Conservation (phyloP, 108 stramenopile species). For the Epithemia pelagica region DNA sequence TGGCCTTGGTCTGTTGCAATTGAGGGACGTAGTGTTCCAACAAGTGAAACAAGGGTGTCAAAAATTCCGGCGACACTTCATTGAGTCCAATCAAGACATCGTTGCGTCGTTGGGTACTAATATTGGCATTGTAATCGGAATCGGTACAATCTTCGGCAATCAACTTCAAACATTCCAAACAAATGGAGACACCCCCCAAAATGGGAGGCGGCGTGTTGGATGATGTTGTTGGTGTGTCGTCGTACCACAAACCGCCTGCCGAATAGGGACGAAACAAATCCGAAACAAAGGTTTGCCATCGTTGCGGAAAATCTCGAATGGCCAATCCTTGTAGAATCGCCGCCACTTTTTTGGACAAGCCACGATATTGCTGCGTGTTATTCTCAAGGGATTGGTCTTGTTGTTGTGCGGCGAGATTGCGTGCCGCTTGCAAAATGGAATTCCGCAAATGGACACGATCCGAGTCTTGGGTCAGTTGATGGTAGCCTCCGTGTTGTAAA, state of each 20-base stretch:
- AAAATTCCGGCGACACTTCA: slow-evolving; percentile 62
- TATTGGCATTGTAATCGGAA: slow-evolving; percentile 85
- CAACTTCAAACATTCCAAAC: slow-evolving; percentile 65
- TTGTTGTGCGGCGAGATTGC: slow-evolving; percentile 24
- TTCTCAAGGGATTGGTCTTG: not conserved
- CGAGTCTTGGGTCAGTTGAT: slow-evolving; percentile 33
- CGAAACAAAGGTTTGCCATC: slow-evolving; percentile 67
- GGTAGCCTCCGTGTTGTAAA: slow-evolving; percentile 43
- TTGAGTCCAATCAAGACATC: slow-evolving; percentile 83
- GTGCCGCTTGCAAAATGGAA: slow-evolving; percentile 52
- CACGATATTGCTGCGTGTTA: slow-evolving; percentile 23
- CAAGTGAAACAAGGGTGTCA: slow-evolving; percentile 58
- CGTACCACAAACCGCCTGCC: slow-evolving; percentile 55
- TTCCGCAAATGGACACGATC: slow-evolving; percentile 56
- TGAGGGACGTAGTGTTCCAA: slow-evolving; percentile 53
- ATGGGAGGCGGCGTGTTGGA: slow-evolving; percentile 7
- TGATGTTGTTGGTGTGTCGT: not conserved
- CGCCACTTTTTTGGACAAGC: slow-evolving; percentile 67
- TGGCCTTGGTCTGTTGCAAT: slow-evolving; percentile 43
- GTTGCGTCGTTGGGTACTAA: slow-evolving; percentile 75
- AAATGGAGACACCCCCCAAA: slow-evolving; percentile 59
- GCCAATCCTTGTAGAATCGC: slow-evolving; percentile 58
- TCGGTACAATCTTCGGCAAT: slow-evolving; percentile 90
- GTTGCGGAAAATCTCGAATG: slow-evolving; percentile 79
- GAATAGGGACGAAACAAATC: slow-evolving; percentile 40